Base-by-base conservation (phyloP, 441 rosid genomes). In the Geranium incanum region DNA sequence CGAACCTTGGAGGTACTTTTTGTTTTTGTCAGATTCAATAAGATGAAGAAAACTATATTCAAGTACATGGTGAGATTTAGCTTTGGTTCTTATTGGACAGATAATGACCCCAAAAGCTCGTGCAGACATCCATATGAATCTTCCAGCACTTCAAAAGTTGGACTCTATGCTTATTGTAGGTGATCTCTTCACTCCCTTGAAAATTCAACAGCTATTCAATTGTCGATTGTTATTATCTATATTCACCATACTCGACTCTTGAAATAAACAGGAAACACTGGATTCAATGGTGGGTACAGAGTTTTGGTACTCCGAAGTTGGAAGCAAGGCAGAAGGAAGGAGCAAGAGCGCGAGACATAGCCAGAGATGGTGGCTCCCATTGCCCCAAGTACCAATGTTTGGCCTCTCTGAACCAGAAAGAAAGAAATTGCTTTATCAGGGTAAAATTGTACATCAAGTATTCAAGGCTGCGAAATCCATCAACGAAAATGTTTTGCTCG, bases 341-440 rank as follows among this genome's bases (percentile, higher is more conserved):
- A 86, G 74, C 79, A 87, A 85, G 80, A 84, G 83, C 52, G 76
- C 87, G 62, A 87, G 78, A 67, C 93, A 88, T 76, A 89, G 94
- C 84, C 88, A 87, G 84, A 80, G 92, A 72, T 92, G 98, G 98
- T 92, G 98, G 99, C 95, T 95, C 19, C 99, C 99, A 48, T 77
- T 84, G 59, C 97, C 99, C 13, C 92, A 88, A 74, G 97, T 95
- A 13, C 98, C 99, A 12, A 76, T 74, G 79, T 81, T 78, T 1
- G 98, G 99, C 6, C 93, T 95, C 64, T 88, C 99, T n/a, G 93
- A 85, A 62, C 64, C 81, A 2, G 95, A 68, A 74, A 86, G 88
- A 80, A 86, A 87, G 88, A 89, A 84, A 70, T 39, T 95, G 77
- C 78, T 85, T 8, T 75, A 72, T 50, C 86, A 81, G 59, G 88